phyloP scores from a whole-genome alignment of 345 rosid species.

The Populus simonii region DNA sequence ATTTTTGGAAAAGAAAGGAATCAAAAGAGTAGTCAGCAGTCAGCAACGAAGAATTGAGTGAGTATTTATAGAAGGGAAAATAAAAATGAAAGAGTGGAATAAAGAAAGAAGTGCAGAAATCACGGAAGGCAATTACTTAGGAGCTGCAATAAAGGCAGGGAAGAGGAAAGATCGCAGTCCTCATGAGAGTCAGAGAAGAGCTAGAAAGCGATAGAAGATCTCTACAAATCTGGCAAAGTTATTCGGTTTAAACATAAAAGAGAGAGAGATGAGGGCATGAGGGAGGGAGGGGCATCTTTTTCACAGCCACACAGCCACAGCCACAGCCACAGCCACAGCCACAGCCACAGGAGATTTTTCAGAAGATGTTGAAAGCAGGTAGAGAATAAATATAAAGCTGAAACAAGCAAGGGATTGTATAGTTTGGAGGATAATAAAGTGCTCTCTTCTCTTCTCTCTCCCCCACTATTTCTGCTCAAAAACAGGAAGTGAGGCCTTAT shows the following conservation, averaged over 20 bases:
- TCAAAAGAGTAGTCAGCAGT: background rate
- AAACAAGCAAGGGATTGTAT: constrained; percentile 1
- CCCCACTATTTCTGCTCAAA: constrained; percentile 2
- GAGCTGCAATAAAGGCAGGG: background rate
- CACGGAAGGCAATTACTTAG: constrained; percentile 13
- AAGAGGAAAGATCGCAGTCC: constrained; percentile 32
- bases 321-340: background rate
- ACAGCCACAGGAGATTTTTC: background rate
- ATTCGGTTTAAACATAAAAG: background rate
- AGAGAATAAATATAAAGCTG: background rate
- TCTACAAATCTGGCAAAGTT: constrained; percentile 33
- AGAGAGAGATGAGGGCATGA: background rate
- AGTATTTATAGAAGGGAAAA: background rate
- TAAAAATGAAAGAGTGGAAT: background rate
- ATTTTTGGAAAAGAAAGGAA: background rate
- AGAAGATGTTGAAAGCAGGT: background rate
- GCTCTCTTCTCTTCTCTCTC: constrained; percentile 3
- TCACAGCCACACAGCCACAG: background rate
- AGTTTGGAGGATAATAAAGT: constrained; percentile 1
- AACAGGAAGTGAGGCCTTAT: background rate
- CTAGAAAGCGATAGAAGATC: constrained; percentile 27
- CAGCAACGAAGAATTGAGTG: background rate
- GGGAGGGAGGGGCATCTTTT: background rate
- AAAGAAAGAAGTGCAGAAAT: constrained; percentile 1
- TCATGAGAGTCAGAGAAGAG: constrained; percentile 38